Conservation (phyloP, 1,284 basidiomycete species). For the Heterobasidion parviporum region DNA sequence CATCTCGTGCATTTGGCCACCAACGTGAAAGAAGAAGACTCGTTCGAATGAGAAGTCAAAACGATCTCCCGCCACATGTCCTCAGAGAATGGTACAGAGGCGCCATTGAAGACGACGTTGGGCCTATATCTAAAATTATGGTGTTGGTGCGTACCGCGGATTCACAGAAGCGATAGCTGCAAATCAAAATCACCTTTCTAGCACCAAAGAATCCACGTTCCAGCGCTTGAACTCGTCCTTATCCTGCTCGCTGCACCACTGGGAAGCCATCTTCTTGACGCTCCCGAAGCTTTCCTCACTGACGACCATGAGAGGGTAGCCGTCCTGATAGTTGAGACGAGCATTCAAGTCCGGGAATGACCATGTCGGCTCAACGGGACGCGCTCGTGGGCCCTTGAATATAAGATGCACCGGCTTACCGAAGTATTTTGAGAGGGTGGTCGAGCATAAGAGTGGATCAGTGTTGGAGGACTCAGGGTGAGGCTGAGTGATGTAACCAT, state of each 20-base stretch:
- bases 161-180: background rate
- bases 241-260: constrained; percentile 21
- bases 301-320: constrained; percentile 57
- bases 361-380: constrained; percentile 40
- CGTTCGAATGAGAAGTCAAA: constrained; percentile 23
- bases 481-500: constrained; percentile 57
- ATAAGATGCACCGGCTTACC: constrained; percentile 51
- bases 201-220: constrained; percentile 40
- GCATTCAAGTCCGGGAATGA: constrained; percentile 50
- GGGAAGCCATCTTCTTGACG: constrained; percentile 32
- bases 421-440: constrained; percentile 51
- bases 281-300: constrained; percentile 54
- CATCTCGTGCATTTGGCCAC: constrained; percentile 65
- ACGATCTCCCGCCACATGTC: constrained; percentile 51
- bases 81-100: constrained; percentile 38
- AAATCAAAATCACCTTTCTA: constrained; percentile 44
- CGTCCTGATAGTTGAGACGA: constrained; percentile 58
- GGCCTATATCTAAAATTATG: constrained; percentile 23
- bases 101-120: constrained; percentile 60
- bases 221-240: constrained; percentile 48
- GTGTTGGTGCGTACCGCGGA: background rate
- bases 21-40: constrained; percentile 36
- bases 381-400: constrained; percentile 54
- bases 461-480: constrained; percentile 16
- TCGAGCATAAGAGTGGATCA: constrained; percentile 30